Evolutionary conservation across 805 yeast species (phyloP).

Genomic region (Pichia rugopelliculosa): DNA sequence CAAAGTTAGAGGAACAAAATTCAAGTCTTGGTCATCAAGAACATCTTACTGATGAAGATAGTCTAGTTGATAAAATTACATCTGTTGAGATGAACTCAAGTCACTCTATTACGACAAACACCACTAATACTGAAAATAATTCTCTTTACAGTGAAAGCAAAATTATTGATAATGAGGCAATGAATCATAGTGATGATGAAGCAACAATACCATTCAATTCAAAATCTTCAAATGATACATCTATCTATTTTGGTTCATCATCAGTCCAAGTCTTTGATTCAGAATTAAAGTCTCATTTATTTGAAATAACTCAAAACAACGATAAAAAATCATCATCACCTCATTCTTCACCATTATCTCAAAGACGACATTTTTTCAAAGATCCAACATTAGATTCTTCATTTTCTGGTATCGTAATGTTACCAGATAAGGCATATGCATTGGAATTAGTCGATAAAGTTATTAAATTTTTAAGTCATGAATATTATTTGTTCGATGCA

Average conservation of each 20-base stretch:
- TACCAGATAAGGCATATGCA: slow-evolving; percentile 18
- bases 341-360: neutral
- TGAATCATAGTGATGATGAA: neutral
- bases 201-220: slow-evolving; percentile 4
- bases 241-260: slow-evolving; percentile 7
- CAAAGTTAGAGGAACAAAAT: neutral
- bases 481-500: slow-evolving; percentile 15
- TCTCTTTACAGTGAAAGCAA: neutral
- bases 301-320: slow-evolving; percentile 6
- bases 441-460: slow-evolving; percentile 12
- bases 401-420: slow-evolving; percentile 14
- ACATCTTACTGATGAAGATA: neutral
- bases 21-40: neutral
- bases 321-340: neutral
- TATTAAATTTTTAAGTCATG: slow-evolving; percentile 10
- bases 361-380: slow-evolving; percentile 10
- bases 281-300: slow-evolving; percentile 10
- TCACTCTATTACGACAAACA: neutral
- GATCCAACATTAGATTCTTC: slow-evolving; percentile 10
- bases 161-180: neutral
- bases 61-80: neutral
- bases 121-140: neutral
- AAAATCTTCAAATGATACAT: neutral
- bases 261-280: slow-evolving; percentile 13
- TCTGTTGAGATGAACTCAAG: neutral